These are phyloP conservation scores for Litsea cubeba DNA, from an alignment of 164 flowering plant genomes.

Conservation along the genomic window DNA sequence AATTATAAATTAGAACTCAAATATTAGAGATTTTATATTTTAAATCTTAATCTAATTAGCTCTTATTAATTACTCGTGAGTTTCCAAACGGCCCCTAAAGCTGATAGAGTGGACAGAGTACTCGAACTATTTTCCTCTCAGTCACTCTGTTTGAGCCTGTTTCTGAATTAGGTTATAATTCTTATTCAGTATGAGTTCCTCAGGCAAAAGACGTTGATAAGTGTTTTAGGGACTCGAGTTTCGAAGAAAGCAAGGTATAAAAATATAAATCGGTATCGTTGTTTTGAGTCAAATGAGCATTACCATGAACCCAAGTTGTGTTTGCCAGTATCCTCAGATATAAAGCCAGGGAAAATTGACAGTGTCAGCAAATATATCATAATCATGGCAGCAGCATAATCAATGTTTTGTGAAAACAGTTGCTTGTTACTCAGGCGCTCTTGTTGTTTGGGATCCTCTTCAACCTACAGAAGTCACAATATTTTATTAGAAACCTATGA, in stretches of 20 bases:
- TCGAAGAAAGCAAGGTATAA: neutral
- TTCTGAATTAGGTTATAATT: too few species aligned
- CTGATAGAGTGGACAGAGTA: too few species aligned
- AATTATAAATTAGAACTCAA: too few species aligned
- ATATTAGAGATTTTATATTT: too few species aligned
- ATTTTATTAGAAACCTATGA: neutral
- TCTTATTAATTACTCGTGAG: too few species aligned
- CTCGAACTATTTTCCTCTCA: too few species aligned
- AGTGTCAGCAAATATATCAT: slow-evolving; percentile 60
- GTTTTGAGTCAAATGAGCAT: neutral
- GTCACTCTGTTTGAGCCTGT: too few species aligned
- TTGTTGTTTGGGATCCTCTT: slow-evolving; percentile 19
- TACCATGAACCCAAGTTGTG: slow-evolving; percentile 77
- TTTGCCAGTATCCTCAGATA: slow-evolving; percentile 71
- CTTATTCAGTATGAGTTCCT: too few species aligned
- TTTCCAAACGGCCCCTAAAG: too few species aligned
- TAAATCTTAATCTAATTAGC: too few species aligned
- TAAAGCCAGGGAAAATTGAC: slow-evolving; percentile 81
- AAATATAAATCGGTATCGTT: neutral
- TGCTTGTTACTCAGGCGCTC: slow-evolving; percentile 55
- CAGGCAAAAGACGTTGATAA: neutral
- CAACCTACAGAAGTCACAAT: slow-evolving; percentile 30
- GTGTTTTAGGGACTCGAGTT: neutral
- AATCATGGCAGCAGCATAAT: slow-evolving; percentile 51
- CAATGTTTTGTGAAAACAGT: slow-evolving; percentile 50